Evolutionary conservation across 768 basidiomycete genomes (phyloP).

Genomic region (Rhizopogon vinicolor): DNA sequence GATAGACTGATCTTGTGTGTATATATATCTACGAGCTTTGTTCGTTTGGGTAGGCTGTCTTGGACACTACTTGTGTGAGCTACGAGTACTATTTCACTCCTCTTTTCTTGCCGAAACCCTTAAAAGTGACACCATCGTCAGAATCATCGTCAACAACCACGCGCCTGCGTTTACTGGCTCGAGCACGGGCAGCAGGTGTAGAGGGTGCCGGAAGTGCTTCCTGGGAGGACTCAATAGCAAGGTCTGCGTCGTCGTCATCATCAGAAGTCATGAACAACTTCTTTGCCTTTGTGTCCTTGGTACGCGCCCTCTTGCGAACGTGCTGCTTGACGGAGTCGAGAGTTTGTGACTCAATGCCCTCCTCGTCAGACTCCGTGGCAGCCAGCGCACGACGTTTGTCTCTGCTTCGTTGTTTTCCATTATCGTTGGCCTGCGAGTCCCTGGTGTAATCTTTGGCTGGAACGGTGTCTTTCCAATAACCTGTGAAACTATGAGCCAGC

Average conservation of each 20-base stretch:
- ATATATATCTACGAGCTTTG: not conserved
- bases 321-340: slow-evolving; percentile 11
- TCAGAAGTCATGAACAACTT: slow-evolving; percentile 52
- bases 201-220: not conserved
- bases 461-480: slow-evolving; percentile 49
- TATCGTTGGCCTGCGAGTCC: slow-evolving; percentile 11
- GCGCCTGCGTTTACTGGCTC: slow-evolving; percentile 22
- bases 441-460: slow-evolving; percentile 14
- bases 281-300: slow-evolving; percentile 28
- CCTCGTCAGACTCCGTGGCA: slow-evolving; percentile 39
- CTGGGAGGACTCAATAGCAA: not conserved
- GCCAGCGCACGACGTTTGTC: slow-evolving; percentile 21
- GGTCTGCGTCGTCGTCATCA: slow-evolving; percentile 28
- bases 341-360: slow-evolving; percentile 14
- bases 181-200: slow-evolving; percentile 5
- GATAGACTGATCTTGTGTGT: slow-evolving; percentile 5
- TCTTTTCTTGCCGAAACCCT: slow-evolving; percentile 45
- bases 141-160: slow-evolving; percentile 61
- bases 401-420: slow-evolving; percentile 9
- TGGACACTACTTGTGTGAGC: not conserved
- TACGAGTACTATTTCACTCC: slow-evolving; percentile 5
- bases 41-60: not conserved
- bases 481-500: slow-evolving; percentile 26
- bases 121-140: slow-evolving; percentile 68
- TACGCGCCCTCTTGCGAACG: slow-evolving; percentile 16